A percentile compares a stretch with the other conserved stretches of the same genome.
Conservation (phyloP, 495 filamentous ascomycete genomes). For the Letharia lupina region DNA sequence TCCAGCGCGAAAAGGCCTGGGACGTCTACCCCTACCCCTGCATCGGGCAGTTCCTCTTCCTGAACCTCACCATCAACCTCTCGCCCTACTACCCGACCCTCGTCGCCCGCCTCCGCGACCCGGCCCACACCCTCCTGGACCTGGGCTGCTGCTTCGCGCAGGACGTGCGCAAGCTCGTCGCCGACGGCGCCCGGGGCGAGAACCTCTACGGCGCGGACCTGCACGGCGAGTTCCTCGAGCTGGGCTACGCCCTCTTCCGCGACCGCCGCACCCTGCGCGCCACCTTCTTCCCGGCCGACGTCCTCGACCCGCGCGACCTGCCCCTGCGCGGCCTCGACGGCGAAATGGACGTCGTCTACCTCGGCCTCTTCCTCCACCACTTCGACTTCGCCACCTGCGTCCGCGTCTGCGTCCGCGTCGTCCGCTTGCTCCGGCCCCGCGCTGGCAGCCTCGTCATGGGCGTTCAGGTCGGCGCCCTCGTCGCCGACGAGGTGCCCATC, state of each 20-base stretch:
- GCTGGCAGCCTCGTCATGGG: slow-evolving; percentile 13
- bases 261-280: slow-evolving; percentile 32
- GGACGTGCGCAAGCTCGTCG: slow-evolving; percentile 38
- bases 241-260: slow-evolving; percentile 45
- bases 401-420: slow-evolving; percentile 35
- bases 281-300: slow-evolving; percentile 31
- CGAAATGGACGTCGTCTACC: slow-evolving; percentile 48
- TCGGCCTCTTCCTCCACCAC: slow-evolving; percentile 51
- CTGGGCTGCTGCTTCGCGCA: slow-evolving; percentile 44
- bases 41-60: slow-evolving; percentile 46
- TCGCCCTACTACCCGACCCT: slow-evolving; percentile 33
- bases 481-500: not conserved
- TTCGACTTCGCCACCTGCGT: slow-evolving; percentile 49
- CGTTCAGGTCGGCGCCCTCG: slow-evolving; percentile 1
- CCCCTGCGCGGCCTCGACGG: slow-evolving; percentile 29
- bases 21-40: slow-evolving; percentile 42
- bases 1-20: slow-evolving; percentile 42
- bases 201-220: slow-evolving; percentile 45
- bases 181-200: slow-evolving; percentile 36
- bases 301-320: slow-evolving; percentile 38
- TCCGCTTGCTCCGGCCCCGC: not conserved
- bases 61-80: slow-evolving; percentile 35
- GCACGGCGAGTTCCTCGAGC: slow-evolving; percentile 38
- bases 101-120: slow-evolving; percentile 33
- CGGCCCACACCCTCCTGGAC: slow-evolving; percentile 35